Conservation (phyloP, 306 rosid genomes). For the Begonia fuchsioides region DNA sequence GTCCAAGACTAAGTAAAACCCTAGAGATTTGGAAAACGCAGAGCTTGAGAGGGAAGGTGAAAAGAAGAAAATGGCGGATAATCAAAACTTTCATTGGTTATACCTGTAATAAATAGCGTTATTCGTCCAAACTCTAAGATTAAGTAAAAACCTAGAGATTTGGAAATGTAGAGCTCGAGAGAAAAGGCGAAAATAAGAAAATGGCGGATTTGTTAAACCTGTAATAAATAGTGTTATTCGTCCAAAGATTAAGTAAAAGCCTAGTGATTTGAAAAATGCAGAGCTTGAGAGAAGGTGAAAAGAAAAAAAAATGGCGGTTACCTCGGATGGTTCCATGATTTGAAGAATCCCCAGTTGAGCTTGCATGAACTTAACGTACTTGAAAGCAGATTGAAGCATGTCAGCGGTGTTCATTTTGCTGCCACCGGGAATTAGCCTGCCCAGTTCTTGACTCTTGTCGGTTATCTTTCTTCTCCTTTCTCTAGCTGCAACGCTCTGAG, state of each 20-base stretch:
- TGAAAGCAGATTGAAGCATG: slow-evolving; percentile 62
- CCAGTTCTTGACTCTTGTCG: slow-evolving; percentile 68
- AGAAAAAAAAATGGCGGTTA: not conserved
- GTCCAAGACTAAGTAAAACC: no score
- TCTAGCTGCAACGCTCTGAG: slow-evolving; percentile 62
- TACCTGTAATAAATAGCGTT: no score
- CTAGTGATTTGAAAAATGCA: not conserved
- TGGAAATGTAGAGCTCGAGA: not conserved
- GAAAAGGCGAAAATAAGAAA: not conserved
- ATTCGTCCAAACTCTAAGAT: no score
- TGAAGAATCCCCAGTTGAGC: slow-evolving; percentile 51
- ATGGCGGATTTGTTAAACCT: not conserved
- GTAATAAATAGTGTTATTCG: no score
- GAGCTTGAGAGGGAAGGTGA: no score
- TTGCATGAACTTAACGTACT: slow-evolving; percentile 62
- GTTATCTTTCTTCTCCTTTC: slow-evolving; percentile 74
- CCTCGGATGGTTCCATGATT: slow-evolving; percentile 9
- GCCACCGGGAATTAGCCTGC: slow-evolving; percentile 64
- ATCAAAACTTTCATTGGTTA: no score
- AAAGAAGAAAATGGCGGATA: no score
- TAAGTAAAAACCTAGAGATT: no score
- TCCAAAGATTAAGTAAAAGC: no score
- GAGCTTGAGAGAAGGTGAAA: not conserved
- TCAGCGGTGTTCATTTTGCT: slow-evolving; percentile 81
- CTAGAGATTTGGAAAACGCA: no score